These are phyloP conservation scores for Fusarium annulatum DNA, from an alignment of 2,329 filamentous ascomycete genomes.

Conservation along the genomic window DNA sequence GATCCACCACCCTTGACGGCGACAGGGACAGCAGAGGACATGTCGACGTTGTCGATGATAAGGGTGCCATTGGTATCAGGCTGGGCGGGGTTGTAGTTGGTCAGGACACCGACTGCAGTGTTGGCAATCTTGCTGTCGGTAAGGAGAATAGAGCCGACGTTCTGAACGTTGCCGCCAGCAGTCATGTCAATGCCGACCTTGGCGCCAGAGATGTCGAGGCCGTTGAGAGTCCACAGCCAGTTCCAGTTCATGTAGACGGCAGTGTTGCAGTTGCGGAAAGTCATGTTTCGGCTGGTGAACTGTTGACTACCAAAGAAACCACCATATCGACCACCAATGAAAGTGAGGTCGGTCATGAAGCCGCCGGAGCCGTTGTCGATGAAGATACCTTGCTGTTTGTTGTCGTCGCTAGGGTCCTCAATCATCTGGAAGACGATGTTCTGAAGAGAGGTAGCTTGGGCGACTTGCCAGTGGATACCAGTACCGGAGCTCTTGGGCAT, in stretches of 20 bases:
- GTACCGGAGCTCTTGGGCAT: conserved; percentile 71
- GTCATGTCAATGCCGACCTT: conserved; percentile 84
- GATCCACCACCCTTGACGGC: conserved; percentile 73
- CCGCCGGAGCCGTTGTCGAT: conserved; percentile 88
- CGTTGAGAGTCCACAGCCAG: conserved; percentile 87
- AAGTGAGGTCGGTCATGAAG: conserved; percentile 84
- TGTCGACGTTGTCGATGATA: conserved; percentile 90
- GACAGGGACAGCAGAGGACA: conserved; percentile 71
- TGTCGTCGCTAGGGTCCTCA: conserved; percentile 70
- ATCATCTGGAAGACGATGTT: conserved; percentile 86
- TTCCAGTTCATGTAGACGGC: conserved; percentile 93
- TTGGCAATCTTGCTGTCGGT: conserved; percentile 83
- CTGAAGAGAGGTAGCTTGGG: conserved; percentile 83
- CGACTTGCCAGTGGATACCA: conserved; percentile 87
- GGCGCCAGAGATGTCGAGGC: conserved; percentile 78
- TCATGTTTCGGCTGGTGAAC: conserved; percentile 85
- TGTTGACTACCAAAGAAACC: conserved; percentile 88
- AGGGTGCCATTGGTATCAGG: conserved; percentile 81
- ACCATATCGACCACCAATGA: conserved; percentile 84
- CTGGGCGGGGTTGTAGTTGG: conserved; percentile 73
- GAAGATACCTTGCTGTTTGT: conserved; percentile 81
- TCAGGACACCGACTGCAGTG: conserved; percentile 80
- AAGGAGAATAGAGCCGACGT: conserved; percentile 81
- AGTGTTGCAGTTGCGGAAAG: conserved; percentile 84
- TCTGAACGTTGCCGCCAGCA: conserved; percentile 71